Evolutionary conservation across 257 asterid genomes (phyloP).

Genomic region (Nicotiana sylvestris): DNA sequence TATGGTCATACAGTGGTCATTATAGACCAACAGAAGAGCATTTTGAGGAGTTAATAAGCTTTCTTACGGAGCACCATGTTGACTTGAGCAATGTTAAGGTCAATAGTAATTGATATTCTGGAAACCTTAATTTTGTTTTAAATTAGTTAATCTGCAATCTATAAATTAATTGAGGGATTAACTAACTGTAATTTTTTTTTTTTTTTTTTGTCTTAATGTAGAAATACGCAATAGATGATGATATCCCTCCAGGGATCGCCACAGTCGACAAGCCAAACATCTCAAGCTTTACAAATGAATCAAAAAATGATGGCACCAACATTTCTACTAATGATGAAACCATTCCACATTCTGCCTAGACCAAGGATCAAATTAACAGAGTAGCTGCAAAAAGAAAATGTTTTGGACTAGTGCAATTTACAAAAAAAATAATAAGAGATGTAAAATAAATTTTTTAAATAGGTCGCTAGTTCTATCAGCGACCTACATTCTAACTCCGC

Average conservation of each 20-base stretch:
- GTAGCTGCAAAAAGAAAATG: background rate
- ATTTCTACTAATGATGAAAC: background rate
- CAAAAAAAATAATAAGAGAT: no score
- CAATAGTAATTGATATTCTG: no score
- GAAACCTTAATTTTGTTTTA: background rate
- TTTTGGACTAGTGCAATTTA: background rate
- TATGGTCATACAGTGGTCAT: constrained; percentile 24
- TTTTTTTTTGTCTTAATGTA: background rate
- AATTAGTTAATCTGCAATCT: background rate
- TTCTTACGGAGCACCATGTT: constrained; percentile 16
- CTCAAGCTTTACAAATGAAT: background rate
- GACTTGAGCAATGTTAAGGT: constrained; percentile 19
- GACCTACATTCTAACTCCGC: no score
- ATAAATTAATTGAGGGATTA: background rate
- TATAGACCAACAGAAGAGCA: constrained; percentile 19
- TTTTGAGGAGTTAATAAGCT: constrained; percentile 10
- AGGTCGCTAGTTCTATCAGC: no score
- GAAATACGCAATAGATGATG: background rate
- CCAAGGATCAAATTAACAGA: background rate
- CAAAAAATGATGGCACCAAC: background rate
- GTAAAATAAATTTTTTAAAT: no score
- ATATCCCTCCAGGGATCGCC: no score
- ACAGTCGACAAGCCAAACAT: background rate
- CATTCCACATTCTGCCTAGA: background rate
- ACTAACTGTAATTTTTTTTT: background rate